Base-by-base conservation (phyloP, 2,329 filamentous ascomycete genomes). In the Didymella glomerata region DNA sequence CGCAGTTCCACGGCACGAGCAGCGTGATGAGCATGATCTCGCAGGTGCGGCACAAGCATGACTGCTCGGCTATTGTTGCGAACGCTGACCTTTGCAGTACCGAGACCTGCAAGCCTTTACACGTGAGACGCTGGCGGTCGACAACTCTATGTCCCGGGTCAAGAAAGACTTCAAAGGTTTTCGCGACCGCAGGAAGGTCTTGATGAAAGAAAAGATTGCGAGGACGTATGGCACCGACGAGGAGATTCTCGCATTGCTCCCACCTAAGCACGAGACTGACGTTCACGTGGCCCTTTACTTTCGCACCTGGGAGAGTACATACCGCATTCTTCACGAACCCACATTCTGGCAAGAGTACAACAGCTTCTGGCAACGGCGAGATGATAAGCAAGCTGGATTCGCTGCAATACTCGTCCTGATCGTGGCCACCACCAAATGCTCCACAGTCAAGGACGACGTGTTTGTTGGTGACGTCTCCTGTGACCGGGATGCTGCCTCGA, bases 311-410 rank as follows among this genome's bases (percentile, higher is more conserved):
- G 85, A 85, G 58, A 79, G 77, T 1, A 77, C 78, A 0, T 80
- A 85, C 50, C 80, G 83, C 3, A 81, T 87, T 44, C 68, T 87
- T 0, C 85, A 87, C 54, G 68, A 76, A 4, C 84, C 84, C 0
- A 81, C 78, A 0, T 88, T 87, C 59, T 79, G 79, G 77, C 63
- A 73, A 20, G 80, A 85, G 8, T 87, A 85, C 62, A 59, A 74
- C 3, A 68, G 51, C 0, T 83, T 82, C 60, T 86, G 83, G 83
- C 68, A 76, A 3, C 57, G 62, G 2, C 28, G 20, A 13, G 61
- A 66, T 4, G 57, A 57, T 34, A 47, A 54, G n/a, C 54, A 66
- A 10, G 57, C 65, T 5, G 72, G 72, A 28, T 80, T 81, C 41
- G 73, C 79, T n/a, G 74, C 73, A 3, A 69, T 76, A 2, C 67